Base-by-base conservation (phyloP, 306 rosid genomes). In the Oxytropis ochrocephala region DNA sequence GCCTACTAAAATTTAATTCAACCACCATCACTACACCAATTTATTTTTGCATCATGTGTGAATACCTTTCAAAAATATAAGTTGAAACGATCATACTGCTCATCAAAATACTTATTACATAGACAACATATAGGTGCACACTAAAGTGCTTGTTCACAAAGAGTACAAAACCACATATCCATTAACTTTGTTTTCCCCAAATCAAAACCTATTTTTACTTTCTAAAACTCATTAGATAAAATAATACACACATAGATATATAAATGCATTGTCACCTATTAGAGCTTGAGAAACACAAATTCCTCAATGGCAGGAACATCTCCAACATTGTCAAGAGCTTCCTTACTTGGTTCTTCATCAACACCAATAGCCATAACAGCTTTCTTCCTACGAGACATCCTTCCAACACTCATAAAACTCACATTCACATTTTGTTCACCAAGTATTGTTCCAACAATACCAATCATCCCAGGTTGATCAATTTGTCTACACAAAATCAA, bases 401-500 rank as follows among this genome's bases (percentile, higher is more conserved):
- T 86, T 60, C 96, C 98, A 17, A 93, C 98, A 4, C 97, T 93
- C 98, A 93, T 93, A 36, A 90, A 93, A 77, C 80, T 93, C 35
- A 93, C 96, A 68, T 93, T 93, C 70, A 90, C 96, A 38, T 90
- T 93, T 0, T 75, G 82, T 8, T 80, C 78, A 2, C 80, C 97
- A 0, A 93, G 80, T 10, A 93, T 88, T 70, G 78, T 88, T 32
- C 98, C 98, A 7, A 93, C 97, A 14, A 9, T 74, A 2, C 98
- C 98, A 64, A 93, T 90, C 96, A 93, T 85, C 19, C 98, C 98
- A 0, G 98, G 97, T 39, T 93, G 98, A 54, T 93, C 98, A 10
- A 84, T 48, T 51, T 93, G 97, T 48, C 97, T 62, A 77, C 98
- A 90, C 64, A 93, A 29, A 8, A 93, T 88, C 10, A 93, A 74